Percentiles rank a stretch among this genome's conserved stretches.
These are phyloP conservation scores for Pisolithus microcarpus DNA, from an alignment of 768 basidiomycete species.

Conservation along the genomic window DNA sequence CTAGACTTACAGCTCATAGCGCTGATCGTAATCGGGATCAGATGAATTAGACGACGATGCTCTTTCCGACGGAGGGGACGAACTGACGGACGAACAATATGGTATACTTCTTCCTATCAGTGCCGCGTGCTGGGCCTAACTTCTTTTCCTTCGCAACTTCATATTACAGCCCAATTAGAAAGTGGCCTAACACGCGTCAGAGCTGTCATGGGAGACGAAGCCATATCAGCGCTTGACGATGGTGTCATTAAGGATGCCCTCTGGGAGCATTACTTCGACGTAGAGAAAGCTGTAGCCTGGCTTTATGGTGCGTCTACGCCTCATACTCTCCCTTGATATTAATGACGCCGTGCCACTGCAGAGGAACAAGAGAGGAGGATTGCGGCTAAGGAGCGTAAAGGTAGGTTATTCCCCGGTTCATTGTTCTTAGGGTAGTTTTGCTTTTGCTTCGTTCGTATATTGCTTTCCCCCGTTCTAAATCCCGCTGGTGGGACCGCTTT, in stretches of 20 bases:
- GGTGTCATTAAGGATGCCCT: constrained; percentile 67
- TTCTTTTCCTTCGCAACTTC: constrained; percentile 8
- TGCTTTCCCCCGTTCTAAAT: constrained; percentile 23
- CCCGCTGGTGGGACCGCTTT: constrained; percentile 30
- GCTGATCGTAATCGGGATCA: constrained; percentile 23
- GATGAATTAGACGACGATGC: constrained; percentile 84
- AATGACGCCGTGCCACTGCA: constrained; percentile 21
- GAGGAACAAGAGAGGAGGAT: constrained; percentile 64
- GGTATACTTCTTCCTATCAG: constrained; percentile 37
- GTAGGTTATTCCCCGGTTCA: constrained; percentile 47
- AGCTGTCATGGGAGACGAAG: constrained; percentile 57
- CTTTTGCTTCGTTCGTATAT: constrained; percentile 27
- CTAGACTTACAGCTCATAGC: not conserved
- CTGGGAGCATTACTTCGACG: constrained; percentile 86
- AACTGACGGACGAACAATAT: constrained; percentile 77
- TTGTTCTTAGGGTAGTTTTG: constrained; percentile 28
- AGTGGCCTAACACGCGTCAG: constrained; percentile 65
- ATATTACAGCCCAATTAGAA: constrained; percentile 52
- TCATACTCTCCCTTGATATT: not conserved
- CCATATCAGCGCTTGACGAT: constrained; percentile 63
- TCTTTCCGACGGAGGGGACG: constrained; percentile 70
- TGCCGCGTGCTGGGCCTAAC: not conserved
- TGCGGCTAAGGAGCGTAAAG: constrained; percentile 70
- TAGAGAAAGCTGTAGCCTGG: constrained; percentile 69
- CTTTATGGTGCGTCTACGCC: constrained; percentile 51